These are phyloP conservation scores for Linnemannia hyalina DNA, from an alignment of 192 early-diverging fungal species.

Conservation along the genomic window DNA sequence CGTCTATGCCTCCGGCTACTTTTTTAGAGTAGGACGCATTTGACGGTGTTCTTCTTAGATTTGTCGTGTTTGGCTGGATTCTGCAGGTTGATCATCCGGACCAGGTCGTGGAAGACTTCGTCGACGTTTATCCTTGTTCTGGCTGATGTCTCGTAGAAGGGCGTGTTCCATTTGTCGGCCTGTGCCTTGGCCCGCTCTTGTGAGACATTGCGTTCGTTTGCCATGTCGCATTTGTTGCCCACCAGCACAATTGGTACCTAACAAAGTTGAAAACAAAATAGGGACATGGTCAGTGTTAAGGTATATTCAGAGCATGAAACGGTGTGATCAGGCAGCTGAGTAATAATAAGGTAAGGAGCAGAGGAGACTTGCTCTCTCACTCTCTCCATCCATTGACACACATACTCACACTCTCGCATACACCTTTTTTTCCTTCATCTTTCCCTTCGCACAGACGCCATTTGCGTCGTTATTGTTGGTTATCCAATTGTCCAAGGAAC, in stretches of 20 bases:
- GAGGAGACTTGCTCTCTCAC: not conserved
- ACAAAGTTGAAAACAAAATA: constrained; percentile 44
- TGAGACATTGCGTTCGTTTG: constrained; percentile 74
- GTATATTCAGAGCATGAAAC: not conserved
- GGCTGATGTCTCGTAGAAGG: constrained; percentile 91
- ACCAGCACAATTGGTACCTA: constrained; percentile 90
- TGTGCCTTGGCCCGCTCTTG: constrained; percentile 76
- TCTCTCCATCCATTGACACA: not conserved
- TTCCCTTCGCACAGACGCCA: not conserved
- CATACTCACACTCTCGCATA: not conserved
- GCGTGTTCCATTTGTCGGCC: constrained; percentile 75
- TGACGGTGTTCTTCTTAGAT: constrained; percentile 40
- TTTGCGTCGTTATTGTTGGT: constrained; percentile 4
- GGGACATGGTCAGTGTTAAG: not conserved
- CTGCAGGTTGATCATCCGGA: constrained; percentile 89
- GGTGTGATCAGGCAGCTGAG: too few relatives aligned
- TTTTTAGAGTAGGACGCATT: not conserved
- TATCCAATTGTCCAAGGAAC: not conserved
- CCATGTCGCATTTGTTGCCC: constrained; percentile 95
- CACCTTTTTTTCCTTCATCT: not conserved
- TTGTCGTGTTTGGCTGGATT: constrained; percentile 76
- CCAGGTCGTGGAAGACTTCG: constrained; percentile 93
- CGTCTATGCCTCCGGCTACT: not conserved
- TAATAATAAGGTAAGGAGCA: not conserved
- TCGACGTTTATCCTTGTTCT: constrained; percentile 90